Conservation (phyloP, 2,329 filamentous ascomycete genomes). For the Aspergillus sp. region DNA sequence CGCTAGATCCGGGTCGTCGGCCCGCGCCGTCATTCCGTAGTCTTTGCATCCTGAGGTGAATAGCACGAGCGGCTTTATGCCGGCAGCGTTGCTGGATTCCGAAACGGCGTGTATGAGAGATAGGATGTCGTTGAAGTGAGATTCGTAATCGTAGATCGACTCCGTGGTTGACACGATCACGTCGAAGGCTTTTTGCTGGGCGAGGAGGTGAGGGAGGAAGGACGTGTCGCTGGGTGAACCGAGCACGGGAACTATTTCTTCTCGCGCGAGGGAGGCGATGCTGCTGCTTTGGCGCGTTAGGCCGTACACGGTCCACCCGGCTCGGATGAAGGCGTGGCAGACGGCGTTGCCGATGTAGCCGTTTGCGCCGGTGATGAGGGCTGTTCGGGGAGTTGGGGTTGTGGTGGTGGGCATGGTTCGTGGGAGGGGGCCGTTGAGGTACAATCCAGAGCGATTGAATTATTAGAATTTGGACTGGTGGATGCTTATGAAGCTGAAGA, state of each 20-base stretch:
- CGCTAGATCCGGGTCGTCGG: neutral
- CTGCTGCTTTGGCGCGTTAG: slow-evolving; percentile 1
- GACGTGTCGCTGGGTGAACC: slow-evolving; percentile 4
- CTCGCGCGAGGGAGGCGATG: neutral
- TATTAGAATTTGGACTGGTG: too few relatives aligned
- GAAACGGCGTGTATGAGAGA: slow-evolving; percentile 1
- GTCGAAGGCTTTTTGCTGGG: neutral
- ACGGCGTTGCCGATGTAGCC: slow-evolving; percentile 16
- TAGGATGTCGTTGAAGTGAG: slow-evolving; percentile 2
- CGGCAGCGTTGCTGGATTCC: neutral
- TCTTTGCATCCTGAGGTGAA: slow-evolving; percentile 15
- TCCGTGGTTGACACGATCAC: slow-evolving; percentile 12
- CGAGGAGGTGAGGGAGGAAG: neutral
- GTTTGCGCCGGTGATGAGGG: slow-evolving; percentile 13
- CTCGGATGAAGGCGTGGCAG: slow-evolving; percentile 9
- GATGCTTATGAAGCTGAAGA: too few relatives aligned
- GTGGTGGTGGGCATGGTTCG: neutral
- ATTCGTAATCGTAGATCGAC: slow-evolving; percentile 4
- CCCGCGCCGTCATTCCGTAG: slow-evolving; percentile 9
- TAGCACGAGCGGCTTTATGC: slow-evolving; percentile 3
- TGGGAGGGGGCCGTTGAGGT: neutral
- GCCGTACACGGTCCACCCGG: slow-evolving; percentile 11
- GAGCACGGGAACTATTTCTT: slow-evolving; percentile 11
- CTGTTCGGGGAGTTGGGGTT: neutral
- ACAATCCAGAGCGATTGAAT: too few relatives aligned